A percentile compares a stretch with the other conserved stretches of the same genome.
Evolutionary conservation across 768 basidiomycete species (phyloP).

Genomic region (Lactifluus rugatus): DNA sequence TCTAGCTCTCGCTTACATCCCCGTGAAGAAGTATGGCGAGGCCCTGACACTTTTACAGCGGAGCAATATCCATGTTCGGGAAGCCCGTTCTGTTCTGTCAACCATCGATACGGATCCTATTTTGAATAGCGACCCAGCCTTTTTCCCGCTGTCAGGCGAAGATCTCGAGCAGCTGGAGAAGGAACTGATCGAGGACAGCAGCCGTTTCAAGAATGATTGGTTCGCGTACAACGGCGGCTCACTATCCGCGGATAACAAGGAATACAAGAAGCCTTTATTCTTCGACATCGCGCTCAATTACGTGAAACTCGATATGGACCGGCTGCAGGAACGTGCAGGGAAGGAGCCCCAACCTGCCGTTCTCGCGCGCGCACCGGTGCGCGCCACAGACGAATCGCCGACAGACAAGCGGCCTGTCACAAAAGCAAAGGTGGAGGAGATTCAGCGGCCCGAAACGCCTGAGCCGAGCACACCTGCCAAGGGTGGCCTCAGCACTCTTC

Average conservation of each 20-base stretch:
- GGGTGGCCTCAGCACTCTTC: constrained; percentile 53
- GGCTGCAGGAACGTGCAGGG: constrained; percentile 61
- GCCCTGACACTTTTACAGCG: constrained; percentile 62
- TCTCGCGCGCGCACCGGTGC: constrained; percentile 21
- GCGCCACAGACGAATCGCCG: constrained; percentile 22
- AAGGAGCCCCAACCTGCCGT: constrained; percentile 32
- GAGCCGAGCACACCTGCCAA: constrained; percentile 34
- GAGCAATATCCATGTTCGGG: constrained; percentile 63
- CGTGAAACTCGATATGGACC: constrained; percentile 76
- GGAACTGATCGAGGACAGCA: constrained; percentile 36
- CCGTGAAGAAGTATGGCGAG: constrained; percentile 62
- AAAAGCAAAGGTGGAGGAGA: constrained; percentile 51
- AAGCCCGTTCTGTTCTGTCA: constrained; percentile 47
- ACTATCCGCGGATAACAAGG: constrained; percentile 31
- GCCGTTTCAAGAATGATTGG: constrained; percentile 63
- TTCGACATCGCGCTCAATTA: constrained; percentile 95
- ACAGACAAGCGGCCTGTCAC: constrained; percentile 40
- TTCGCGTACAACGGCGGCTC: constrained; percentile 68
- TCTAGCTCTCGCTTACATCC: constrained; percentile 65
- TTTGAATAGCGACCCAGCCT: constrained; percentile 32
- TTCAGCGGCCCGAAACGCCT: constrained; percentile 38
- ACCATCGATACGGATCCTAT: constrained; percentile 40
- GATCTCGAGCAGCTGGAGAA: constrained; percentile 46
- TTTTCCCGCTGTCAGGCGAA: constrained; percentile 43
- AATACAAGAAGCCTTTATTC: constrained; percentile 77